phyloP scores from a whole-genome alignment of 2,329 filamentous ascomycete genomes.

The Nemania abortiva region DNA sequence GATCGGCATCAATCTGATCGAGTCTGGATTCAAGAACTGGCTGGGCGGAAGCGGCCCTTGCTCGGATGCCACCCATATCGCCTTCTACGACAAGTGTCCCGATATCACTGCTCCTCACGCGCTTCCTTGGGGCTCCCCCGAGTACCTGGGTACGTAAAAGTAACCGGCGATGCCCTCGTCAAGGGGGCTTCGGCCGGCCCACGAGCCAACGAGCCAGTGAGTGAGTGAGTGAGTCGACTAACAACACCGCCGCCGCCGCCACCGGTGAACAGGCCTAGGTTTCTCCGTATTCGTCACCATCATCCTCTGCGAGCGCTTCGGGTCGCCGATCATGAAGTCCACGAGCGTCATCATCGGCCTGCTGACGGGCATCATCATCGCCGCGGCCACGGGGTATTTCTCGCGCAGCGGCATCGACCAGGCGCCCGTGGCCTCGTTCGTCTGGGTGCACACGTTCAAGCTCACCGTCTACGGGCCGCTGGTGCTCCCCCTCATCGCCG shows the following conservation, averaged over 20 bases:
- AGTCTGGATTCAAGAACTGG: constrained; percentile 81
- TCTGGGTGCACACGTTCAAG: constrained; percentile 84
- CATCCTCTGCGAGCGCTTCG: constrained; percentile 83
- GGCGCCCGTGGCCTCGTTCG: constrained; percentile 78
- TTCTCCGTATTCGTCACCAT: constrained; percentile 85
- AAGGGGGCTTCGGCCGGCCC: too few species aligned
- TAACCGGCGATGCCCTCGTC: too few species aligned
- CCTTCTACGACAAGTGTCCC: constrained; percentile 74
- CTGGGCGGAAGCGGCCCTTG: constrained; percentile 77
- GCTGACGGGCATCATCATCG: constrained; percentile 81
- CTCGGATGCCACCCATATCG: constrained; percentile 60
- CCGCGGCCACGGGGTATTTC: constrained; percentile 82
- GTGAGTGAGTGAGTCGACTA: neutral
- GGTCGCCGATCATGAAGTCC: constrained; percentile 86
- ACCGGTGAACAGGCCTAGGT: constrained; percentile 64
- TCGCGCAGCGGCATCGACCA: constrained; percentile 76
- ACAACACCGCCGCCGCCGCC: too few species aligned
- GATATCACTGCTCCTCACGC: constrained; percentile 75
- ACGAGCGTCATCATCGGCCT: constrained; percentile 81
- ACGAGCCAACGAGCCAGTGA: neutral
- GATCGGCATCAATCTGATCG: constrained; percentile 79
- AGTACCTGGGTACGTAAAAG: constrained; percentile 71
- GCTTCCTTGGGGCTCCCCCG: constrained; percentile 81
- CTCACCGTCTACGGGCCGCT: constrained; percentile 78
- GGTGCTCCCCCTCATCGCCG: constrained; percentile 76